These are phyloP conservation scores for Paecilomyces fulvus DNA, from an alignment of 2,329 filamentous ascomycete genomes.

Conservation along the genomic window DNA sequence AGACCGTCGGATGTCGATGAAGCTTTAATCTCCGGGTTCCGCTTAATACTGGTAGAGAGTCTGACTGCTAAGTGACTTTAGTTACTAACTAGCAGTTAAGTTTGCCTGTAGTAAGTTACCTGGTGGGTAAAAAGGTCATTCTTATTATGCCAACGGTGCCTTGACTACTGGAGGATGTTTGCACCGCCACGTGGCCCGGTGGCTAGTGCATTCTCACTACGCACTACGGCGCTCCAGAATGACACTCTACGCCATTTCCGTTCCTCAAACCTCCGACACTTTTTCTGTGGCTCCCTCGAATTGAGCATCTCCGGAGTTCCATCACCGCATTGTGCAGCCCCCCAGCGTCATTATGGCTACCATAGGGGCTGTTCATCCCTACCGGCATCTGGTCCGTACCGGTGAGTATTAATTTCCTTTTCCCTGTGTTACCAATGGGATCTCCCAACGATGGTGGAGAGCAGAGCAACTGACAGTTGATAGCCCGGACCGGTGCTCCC, in stretches of 20 bases:
- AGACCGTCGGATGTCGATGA: too few species aligned
- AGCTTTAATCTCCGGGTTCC: too few species aligned
- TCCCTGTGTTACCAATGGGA: neutral
- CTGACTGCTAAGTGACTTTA: too few species aligned
- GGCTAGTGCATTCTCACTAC: neutral
- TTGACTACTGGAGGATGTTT: neutral
- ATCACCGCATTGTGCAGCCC: constrained; percentile 8
- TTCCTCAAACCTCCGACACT: neutral
- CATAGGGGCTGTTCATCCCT: constrained; percentile 28
- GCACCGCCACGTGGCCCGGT: neutral
- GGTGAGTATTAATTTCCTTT: constrained; percentile 16
- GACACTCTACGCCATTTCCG: neutral
- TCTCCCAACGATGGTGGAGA: neutral
- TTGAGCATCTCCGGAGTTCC: constrained; percentile 6
- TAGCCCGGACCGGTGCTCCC: constrained; percentile 24
- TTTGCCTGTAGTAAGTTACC: too few species aligned
- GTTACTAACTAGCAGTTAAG: too few species aligned
- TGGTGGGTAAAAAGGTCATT: too few species aligned
- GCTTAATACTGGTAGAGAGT: too few species aligned
- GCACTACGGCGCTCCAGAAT: neutral
- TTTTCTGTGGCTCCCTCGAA: neutral
- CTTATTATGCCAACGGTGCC: too few species aligned
- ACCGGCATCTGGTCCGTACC: constrained; percentile 30
- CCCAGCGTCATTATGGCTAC: constrained; percentile 24
- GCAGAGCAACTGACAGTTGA: constrained; percentile 1